phyloP scores from a whole-genome alignment of 805 yeast genomes.

The Saccharomyces eubayanus region DNA sequence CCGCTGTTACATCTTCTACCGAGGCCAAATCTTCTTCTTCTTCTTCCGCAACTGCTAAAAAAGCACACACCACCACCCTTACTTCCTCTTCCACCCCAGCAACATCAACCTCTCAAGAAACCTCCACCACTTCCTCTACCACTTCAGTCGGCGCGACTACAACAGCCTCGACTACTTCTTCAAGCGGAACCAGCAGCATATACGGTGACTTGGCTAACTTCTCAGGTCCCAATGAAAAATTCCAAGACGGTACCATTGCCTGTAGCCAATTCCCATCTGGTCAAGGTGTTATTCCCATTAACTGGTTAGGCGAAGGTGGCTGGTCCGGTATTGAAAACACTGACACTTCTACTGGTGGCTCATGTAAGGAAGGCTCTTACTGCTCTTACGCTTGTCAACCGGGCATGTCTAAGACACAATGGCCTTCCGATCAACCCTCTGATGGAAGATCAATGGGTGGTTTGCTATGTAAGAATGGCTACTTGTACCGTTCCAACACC shows the following conservation, averaged over 20 bases:
- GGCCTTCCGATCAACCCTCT: conserved; percentile 86
- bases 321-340: conserved; percentile 35
- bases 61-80: conserved; percentile 1
- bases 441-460: conserved; percentile 95
- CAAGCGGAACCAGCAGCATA: conserved; percentile 31
- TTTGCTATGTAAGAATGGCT: conserved; percentile 74
- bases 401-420: conserved; percentile 98
- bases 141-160: conserved; percentile 18
- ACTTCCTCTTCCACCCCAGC: conserved; percentile 8
- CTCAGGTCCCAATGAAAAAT: conserved; percentile 48
- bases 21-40: neutral
- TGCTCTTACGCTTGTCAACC: conserved; percentile 98
- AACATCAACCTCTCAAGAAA: conserved; percentile 22
- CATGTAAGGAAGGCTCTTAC: conserved; percentile 84
- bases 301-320: conserved; percentile 47
- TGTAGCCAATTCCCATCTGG: conserved; percentile 69
- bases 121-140: conserved; percentile 22
- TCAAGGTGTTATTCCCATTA: conserved; percentile 60
- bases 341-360: conserved; percentile 51
- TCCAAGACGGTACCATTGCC: conserved; percentile 60
- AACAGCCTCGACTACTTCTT: conserved; percentile 28
- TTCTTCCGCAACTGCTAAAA: conserved; percentile 1
- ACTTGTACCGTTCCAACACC: conserved; percentile 74
- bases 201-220: conserved; percentile 56
- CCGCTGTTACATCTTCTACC: conserved; percentile 1